Percentiles rank a stretch among this genome's conserved stretches.
Conservation (phyloP, 805 yeast genomes). For the Tetrapisispora iriomotensis region DNA sequence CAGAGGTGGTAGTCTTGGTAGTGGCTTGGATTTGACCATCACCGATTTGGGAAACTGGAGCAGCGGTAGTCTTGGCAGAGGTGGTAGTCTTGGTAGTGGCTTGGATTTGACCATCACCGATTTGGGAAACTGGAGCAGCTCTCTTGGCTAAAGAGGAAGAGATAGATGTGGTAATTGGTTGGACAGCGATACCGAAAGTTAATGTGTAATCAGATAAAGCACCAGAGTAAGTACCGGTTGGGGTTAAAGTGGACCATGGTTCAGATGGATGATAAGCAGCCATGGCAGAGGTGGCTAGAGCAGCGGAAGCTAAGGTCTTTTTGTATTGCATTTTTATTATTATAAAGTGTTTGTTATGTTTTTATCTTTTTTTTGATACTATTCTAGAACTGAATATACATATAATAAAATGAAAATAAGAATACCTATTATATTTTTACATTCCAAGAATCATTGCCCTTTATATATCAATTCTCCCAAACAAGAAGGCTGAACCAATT, state of each 20-base stretch:
- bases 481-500: too few species aligned
- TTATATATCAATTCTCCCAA: too few species aligned
- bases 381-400: neutral
- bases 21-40: conserved; percentile 11
- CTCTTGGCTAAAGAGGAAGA: conserved; percentile 40
- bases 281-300: conserved; percentile 22
- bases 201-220: conserved; percentile 31
- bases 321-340: conserved; percentile 19
- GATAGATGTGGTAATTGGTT: conserved; percentile 29
- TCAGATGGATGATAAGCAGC: conserved; percentile 25
- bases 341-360: neutral
- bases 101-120: conserved; percentile 43
- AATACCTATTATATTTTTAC: too few species aligned
- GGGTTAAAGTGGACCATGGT: conserved; percentile 37
- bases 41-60: conserved; percentile 18
- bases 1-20: conserved; percentile 28
- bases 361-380: neutral
- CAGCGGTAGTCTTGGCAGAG: conserved; percentile 27
- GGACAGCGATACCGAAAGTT: conserved; percentile 36
- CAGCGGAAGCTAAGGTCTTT: conserved; percentile 23
- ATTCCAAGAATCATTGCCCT: too few species aligned
- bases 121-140: conserved; percentile 34
- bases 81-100: conserved; percentile 27
- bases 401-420: too few species aligned
- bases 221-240: conserved; percentile 31